Conservation (phyloP, 2,329 filamentous ascomycete genomes). For the Ambrosiella xylebori region DNA sequence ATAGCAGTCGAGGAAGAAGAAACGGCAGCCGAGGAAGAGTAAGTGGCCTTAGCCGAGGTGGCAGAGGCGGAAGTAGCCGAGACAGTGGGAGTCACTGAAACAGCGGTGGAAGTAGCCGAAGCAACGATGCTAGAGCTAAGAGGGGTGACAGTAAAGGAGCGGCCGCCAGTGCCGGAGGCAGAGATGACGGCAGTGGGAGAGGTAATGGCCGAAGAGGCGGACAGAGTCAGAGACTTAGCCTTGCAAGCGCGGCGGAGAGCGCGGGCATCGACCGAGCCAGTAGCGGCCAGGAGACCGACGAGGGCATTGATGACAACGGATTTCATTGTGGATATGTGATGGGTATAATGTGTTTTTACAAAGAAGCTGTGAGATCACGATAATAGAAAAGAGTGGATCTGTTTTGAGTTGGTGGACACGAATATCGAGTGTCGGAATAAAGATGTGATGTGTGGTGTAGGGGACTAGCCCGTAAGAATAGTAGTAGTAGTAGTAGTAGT, state of each 20-base stretch:
- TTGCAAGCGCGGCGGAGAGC: conserved; percentile 5
- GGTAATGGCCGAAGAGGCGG: neutral
- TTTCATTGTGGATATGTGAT: conserved; percentile 3
- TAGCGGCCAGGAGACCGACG: conserved; percentile 7
- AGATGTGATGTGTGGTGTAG: neutral
- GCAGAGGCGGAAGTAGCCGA: neutral
- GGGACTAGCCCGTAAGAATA: neutral
- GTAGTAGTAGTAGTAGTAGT: too few relatives aligned
- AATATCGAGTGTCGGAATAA: neutral
- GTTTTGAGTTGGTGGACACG: neutral
- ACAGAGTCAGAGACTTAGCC: neutral
- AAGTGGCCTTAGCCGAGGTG: neutral
- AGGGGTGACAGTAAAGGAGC: neutral
- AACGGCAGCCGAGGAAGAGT: neutral
- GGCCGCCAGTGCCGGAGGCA: neutral
- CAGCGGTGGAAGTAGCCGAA: neutral
- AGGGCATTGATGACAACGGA: conserved; percentile 8
- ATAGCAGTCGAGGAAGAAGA: neutral
- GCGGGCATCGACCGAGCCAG: conserved; percentile 3
- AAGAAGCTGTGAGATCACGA: neutral
- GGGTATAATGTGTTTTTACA: neutral
- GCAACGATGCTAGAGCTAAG: neutral
- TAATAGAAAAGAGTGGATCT: neutral
- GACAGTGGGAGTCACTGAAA: neutral
- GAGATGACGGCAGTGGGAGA: neutral